Evolutionary conservation across 78 protist genomes (phyloP), one percentile per base, ranked within the genome.

Genomic region (Pigoraptor vietnamica): DNA sequence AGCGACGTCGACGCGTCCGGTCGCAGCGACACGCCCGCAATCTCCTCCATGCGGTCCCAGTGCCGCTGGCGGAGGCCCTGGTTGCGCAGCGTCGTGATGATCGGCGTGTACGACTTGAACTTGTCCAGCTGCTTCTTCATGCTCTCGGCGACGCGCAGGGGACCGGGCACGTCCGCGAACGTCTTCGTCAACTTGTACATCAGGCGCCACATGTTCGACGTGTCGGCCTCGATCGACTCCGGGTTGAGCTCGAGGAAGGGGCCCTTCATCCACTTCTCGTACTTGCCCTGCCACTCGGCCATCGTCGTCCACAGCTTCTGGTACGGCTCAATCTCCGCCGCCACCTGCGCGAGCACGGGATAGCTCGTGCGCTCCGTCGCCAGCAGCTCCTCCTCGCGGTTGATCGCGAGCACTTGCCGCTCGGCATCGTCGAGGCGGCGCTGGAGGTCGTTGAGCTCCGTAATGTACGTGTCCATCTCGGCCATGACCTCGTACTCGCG

Each of bases 51-150:
- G 9, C 0, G 37, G n/a, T 89, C 81, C 98, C 98, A 97, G 90
- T 97, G 98, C 9, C 98, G 91, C 14, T 92, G 95, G 29, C 94
- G 40, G 94, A 97, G 89, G 0, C 97, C 97, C 23, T 95, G 97
- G 88, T 92, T 87, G 40, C 97, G 89, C 38, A 97, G 56, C 33
- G 33, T 81, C 21, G 24, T 32, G 55, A 96, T 48, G 84, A 97
- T 90, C 1, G 97, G 97, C 38, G 95, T 48, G 87, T 88, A 32
- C 39, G 92, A 40, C 40, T 36, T 0, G 92, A 96, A 93, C 40
- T 81, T 89, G 37, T 82, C 89, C 82, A 97, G 86, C 81, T 93
- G 81, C 2, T 0, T 40, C 88, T 90, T 79, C 36, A 93, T 14
- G 37, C 2, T 23, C 32, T 38, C 67, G n/a, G 89, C 89, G 38